phyloP scores from a whole-genome alignment of 1,139 yeast species.

The Geotrichum fermentans region DNA sequence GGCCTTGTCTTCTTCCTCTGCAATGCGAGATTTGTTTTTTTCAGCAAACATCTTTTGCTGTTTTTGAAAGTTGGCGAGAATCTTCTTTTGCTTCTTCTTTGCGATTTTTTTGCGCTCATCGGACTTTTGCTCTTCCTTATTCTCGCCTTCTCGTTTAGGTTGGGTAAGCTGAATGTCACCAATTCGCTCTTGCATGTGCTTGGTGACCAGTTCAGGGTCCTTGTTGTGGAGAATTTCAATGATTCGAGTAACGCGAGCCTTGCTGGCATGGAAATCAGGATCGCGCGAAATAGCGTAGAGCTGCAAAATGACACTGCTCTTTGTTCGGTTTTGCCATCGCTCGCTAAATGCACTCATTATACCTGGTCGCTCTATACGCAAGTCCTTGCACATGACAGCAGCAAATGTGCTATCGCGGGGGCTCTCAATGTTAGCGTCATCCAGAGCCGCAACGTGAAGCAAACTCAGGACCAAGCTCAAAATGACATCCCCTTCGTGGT shows the following conservation, averaged over 20 bases:
- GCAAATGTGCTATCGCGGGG: conserved; percentile 16
- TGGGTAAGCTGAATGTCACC: conserved; percentile 15
- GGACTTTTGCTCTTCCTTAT: conserved; percentile 18
- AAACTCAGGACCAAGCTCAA: conserved; percentile 61
- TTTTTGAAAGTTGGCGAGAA: conserved; percentile 65
- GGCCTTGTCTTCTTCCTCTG: conserved; percentile 33
- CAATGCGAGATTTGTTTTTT: conserved; percentile 31
- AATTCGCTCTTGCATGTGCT: conserved; percentile 7
- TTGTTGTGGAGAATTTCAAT: conserved; percentile 20
- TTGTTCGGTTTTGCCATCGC: neutral
- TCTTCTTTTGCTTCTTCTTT: conserved; percentile 62
- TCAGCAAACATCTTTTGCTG: conserved; percentile 71
- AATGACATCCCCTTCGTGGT: conserved; percentile 41
- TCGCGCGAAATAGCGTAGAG: conserved; percentile 9
- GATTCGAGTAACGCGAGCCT: conserved; percentile 21
- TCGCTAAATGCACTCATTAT: neutral
- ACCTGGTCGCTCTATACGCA: conserved; percentile 11
- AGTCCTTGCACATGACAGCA: conserved; percentile 17
- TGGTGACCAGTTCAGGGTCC: conserved; percentile 17
- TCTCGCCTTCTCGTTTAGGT: conserved; percentile 11
- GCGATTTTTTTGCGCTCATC: conserved; percentile 43
- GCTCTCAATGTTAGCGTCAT: conserved; percentile 28
- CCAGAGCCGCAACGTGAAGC: conserved; percentile 53
- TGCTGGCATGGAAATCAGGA: conserved; percentile 10
- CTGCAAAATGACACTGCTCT: conserved; percentile 4